Evolutionary conservation across 2,329 filamentous ascomycete genomes (phyloP).

Genomic region (Fusarium albidum): DNA sequence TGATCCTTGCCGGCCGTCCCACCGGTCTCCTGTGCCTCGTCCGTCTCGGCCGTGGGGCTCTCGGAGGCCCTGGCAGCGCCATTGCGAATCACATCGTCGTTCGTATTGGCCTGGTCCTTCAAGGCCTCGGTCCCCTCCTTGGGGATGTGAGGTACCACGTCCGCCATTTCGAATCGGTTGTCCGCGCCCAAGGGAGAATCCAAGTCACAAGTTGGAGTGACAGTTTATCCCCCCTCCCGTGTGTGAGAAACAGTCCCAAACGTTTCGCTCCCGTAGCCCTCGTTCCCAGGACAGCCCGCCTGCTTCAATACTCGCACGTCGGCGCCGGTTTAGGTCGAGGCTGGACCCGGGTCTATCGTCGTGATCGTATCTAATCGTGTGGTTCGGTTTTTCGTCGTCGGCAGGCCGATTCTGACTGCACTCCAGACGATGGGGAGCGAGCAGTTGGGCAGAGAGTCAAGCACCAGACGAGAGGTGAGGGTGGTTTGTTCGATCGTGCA

Average conservation of each 20-base stretch:
- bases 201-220: background rate
- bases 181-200: background rate
- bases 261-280: background rate
- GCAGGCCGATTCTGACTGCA: background rate
- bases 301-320: background rate
- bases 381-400: constrained; percentile 3
- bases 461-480: constrained; percentile 8
- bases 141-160: constrained; percentile 6
- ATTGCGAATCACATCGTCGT: background rate
- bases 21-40: background rate
- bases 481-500: background rate
- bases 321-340: background rate
- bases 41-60: background rate
- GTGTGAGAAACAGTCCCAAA: background rate
- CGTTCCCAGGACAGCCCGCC: background rate
- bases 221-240: background rate
- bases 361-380: constrained; percentile 12
- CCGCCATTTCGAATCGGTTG: constrained; percentile 16
- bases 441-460: constrained; percentile 16
- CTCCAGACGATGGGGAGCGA: constrained; percentile 4
- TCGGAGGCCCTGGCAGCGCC: background rate
- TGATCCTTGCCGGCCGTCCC: background rate
- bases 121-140: constrained; percentile 3
- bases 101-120: constrained; percentile 2
- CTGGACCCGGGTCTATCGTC: constrained; percentile 1